Evolutionary conservation across 441 rosid genomes (phyloP).

Genomic region (Hura crepitans): DNA sequence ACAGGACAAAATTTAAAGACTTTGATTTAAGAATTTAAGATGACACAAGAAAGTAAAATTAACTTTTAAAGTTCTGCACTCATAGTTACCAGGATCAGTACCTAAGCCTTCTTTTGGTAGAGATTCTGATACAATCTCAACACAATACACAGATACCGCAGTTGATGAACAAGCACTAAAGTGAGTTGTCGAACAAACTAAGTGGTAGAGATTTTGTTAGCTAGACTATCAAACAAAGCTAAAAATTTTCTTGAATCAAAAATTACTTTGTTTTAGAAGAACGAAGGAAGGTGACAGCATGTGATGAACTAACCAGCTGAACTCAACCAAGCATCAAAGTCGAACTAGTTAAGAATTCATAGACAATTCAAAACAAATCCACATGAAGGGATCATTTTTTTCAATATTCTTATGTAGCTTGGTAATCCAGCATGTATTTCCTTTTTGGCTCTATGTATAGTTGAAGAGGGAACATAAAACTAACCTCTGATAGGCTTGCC

Average conservation of each 20-base stretch:
- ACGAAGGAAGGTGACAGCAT: background rate
- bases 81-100: background rate
- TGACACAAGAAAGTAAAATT: background rate
- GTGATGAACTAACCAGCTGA: background rate
- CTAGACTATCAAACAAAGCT: background rate
- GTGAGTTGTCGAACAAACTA: background rate
- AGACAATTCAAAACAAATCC: background rate
- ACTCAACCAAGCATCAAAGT: background rate
- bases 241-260: background rate
- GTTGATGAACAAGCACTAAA: background rate
- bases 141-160: background rate
- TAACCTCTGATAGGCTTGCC: slow-evolving; percentile 55
- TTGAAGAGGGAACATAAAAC: slow-evolving; percentile 21
- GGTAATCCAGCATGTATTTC: slow-evolving; percentile 4
- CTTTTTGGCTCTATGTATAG: background rate
- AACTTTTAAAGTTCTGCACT: background rate
- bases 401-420: background rate
- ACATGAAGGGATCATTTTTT: background rate
- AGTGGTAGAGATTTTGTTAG: background rate
- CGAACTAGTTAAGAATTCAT: too few relatives aligned
- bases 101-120: background rate
- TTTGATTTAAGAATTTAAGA: background rate
- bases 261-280: background rate
- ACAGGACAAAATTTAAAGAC: background rate
- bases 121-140: background rate